A percentile compares a stretch with the other conserved stretches of the same genome.
Conservation (phyloP, 345 rosid species). For the Cardamine resedifolia region DNA sequence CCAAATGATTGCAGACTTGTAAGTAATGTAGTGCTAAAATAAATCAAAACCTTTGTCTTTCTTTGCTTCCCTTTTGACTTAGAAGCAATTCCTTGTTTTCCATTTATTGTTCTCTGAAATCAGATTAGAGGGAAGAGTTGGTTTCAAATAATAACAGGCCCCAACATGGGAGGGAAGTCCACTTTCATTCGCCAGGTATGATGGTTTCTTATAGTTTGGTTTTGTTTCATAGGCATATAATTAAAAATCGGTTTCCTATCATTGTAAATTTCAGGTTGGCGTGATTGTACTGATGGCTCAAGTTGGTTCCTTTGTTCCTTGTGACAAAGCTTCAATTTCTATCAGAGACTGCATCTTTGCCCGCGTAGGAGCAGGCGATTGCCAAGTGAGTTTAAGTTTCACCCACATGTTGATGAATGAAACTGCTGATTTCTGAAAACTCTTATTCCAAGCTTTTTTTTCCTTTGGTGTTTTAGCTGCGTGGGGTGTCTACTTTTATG, state of each 20-base stretch:
- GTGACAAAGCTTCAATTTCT: conserved; percentile 86
- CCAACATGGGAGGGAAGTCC: conserved; percentile 99
- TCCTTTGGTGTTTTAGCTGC: conserved; percentile 49
- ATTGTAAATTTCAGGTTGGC: conserved; percentile 58
- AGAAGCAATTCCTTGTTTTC: conserved; percentile 22
- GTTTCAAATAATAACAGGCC: conserved; percentile 98
- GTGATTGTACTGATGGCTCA: conserved; percentile 97
- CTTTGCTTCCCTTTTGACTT: conserved; percentile 26
- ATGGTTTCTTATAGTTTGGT: background rate
- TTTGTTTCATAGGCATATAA: background rate
- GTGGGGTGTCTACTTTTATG: conserved; percentile 98
- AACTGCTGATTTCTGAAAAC: conserved; percentile 8
- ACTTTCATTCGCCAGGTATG: conserved; percentile 94
- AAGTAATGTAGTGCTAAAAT: conserved; percentile 39
- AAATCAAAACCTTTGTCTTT: conserved; percentile 9
- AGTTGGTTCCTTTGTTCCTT: conserved; percentile 96
- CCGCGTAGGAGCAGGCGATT: conserved; percentile 98
- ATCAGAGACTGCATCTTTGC: conserved; percentile 96
- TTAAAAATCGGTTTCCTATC: background rate
- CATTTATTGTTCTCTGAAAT: conserved; percentile 29
- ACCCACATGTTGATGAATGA: background rate
- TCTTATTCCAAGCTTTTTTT: background rate
- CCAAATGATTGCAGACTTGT: conserved; percentile 97
- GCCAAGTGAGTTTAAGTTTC: conserved; percentile 73
- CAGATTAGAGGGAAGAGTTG: conserved; percentile 91